Conservation (phyloP, 1,284 basidiomycete genomes). For the Heterobasidion parviporum region DNA sequence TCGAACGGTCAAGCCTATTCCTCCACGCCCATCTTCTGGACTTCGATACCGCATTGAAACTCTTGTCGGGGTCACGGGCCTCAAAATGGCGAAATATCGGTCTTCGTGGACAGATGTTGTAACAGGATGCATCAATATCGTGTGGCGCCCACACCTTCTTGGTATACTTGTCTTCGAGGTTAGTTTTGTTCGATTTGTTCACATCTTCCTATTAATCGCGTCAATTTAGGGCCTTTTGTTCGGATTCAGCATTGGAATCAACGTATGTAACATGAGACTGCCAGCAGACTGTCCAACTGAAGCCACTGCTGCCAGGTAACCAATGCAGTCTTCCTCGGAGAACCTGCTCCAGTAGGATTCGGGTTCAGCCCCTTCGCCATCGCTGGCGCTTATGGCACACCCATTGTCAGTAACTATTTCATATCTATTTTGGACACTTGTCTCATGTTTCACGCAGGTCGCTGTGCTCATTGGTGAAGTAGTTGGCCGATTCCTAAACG, state of each 20-base stretch:
- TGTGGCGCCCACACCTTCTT: slow-evolving; percentile 61
- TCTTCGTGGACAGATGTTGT: slow-evolving; percentile 42
- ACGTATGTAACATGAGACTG: slow-evolving; percentile 32
- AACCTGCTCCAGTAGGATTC: slow-evolving; percentile 49
- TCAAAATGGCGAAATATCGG: slow-evolving; percentile 53
- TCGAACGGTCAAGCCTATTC: slow-evolving; percentile 47
- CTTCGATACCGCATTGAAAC: slow-evolving; percentile 52
- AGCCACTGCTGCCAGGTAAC: slow-evolving; percentile 38
- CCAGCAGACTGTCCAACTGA: neutral
- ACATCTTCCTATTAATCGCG: neutral
- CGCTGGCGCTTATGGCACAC: slow-evolving; percentile 54
- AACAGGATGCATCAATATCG: slow-evolving; percentile 39
- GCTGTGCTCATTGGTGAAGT: slow-evolving; percentile 63
- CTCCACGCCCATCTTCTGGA: slow-evolving; percentile 31
- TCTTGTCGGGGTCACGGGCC: slow-evolving; percentile 58
- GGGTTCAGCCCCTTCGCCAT: slow-evolving; percentile 45
- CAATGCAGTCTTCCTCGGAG: slow-evolving; percentile 60
- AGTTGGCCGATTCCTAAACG: slow-evolving; percentile 58
- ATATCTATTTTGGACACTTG: neutral
- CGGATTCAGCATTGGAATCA: slow-evolving; percentile 66
- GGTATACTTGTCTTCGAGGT: slow-evolving; percentile 52
- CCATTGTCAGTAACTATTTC: slow-evolving; percentile 37
- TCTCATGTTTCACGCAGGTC: slow-evolving; percentile 27
- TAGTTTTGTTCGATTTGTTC: slow-evolving; percentile 1
- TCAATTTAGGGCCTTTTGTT: slow-evolving; percentile 46